Base-by-base conservation (phyloP, 164 flowering plant species). In the Stephania japonica region DNA sequence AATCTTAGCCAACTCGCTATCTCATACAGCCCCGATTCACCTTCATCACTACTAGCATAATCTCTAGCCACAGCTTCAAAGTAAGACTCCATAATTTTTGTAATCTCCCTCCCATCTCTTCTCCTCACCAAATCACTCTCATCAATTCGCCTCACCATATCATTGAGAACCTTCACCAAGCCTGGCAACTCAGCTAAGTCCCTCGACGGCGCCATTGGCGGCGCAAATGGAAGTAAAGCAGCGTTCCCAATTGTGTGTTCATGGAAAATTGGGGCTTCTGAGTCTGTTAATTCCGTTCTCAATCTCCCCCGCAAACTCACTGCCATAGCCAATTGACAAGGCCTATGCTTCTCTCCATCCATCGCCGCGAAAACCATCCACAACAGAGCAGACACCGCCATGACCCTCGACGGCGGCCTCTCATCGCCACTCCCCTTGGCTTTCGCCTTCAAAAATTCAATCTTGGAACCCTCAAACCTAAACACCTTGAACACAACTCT, bases 1-100 rank as follows among this genome's bases (percentile, higher is more conserved):
- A 26, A 67, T 21, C 70, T 67, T 19, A 42, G 41, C 70, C 70
- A 67, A 67, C 70, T 67, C 5, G 12, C 18, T 27, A 67, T 25
- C 18, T 19, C 4, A 19, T 27, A 27, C 13, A 67, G 18, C 8
- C 41, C 70, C n/a, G 41, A 8, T 14, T 67, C 70, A 3, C 25
- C 25, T 19, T 64, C 25, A 10, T 25, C 18, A 21, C 41, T 25
- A 19, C 16, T 32, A 42, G 0, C 18, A 0, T 5, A 67, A 13
- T 32, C 42, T 67, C 16, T 9, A 8, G 18, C 18, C 4, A 32
- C 2, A 4, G 14, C 7, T 10, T 26, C 1, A 26, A 3, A 0
- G 24, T 4, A 32, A 6, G 13, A 32, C 38, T 32, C 38, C 38
- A 32, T 32, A 2, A 32, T 32, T 32, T 41, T 8, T 27, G 10